Evolutionary conservation across 768 basidiomycete species (phyloP).

Genomic region (Boletus tomentosulus): DNA sequence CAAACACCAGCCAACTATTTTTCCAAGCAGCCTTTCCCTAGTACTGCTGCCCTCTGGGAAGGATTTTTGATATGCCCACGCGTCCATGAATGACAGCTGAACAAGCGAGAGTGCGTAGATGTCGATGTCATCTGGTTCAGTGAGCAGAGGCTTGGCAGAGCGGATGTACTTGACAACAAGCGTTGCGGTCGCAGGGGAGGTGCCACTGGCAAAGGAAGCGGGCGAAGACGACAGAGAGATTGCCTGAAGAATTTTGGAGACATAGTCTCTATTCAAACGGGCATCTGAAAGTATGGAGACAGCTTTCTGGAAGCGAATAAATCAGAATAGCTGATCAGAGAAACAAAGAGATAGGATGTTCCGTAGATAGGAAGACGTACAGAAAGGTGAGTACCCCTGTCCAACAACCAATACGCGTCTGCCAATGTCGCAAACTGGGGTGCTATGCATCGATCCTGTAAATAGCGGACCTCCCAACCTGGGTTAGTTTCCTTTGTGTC

Average conservation of each 20-base stretch:
- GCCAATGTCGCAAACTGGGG: conserved; percentile 72
- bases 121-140: conserved; percentile 66
- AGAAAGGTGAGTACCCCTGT: conserved; percentile 59
- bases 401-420: conserved; percentile 85
- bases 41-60: conserved; percentile 58
- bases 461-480: conserved; percentile 38
- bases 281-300: conserved; percentile 70
- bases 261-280: conserved; percentile 70
- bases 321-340: background rate
- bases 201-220: conserved; percentile 25
- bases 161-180: conserved; percentile 72
- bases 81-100: conserved; percentile 59
- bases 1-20: conserved; percentile 64
- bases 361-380: conserved; percentile 39
- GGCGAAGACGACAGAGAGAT: conserved; percentile 40
- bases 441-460: conserved; percentile 56
- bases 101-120: conserved; percentile 67
- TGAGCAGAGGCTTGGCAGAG: conserved; percentile 67
- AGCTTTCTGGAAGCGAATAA: conserved; percentile 45
- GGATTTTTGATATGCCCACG: conserved; percentile 72
- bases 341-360: background rate
- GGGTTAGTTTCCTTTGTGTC: conserved; percentile 47
- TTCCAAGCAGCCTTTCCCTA: conserved; percentile 51
- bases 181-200: conserved; percentile 13
- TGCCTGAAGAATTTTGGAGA: conserved; percentile 73